Evolutionary conservation across 176 grass and related monocot species (phyloP).

Genomic region (Ampelocalamus luodianensis): DNA sequence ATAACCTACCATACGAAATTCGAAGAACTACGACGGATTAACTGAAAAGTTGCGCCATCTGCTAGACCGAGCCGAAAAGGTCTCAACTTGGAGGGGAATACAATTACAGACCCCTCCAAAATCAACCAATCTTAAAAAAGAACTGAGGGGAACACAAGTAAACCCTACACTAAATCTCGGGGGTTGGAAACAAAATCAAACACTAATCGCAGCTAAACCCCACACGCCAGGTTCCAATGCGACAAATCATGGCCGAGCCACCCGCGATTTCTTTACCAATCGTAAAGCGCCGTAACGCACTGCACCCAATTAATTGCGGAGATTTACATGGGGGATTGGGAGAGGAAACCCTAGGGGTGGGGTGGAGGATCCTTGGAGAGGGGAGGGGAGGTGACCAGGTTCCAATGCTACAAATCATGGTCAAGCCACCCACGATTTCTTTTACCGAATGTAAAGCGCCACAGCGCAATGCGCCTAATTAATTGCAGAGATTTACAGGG

Average conservation of each 20-base stretch:
- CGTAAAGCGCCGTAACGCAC: too few species aligned
- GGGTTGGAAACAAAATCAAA: neutral
- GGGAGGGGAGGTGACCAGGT: neutral
- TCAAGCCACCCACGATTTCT: neutral
- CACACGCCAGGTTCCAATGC: neutral
- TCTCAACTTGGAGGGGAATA: neutral
- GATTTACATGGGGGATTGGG: neutral
- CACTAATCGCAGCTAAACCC: neutral
- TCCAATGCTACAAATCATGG: neutral
- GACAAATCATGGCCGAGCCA: neutral
- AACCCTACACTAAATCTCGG: slow-evolving; percentile 35
- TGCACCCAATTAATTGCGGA: neutral
- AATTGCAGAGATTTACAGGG: neutral
- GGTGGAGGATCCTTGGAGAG: neutral
- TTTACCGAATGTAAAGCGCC: neutral
- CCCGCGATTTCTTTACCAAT: neutral
- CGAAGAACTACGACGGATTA: neutral
- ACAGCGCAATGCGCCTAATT: neutral
- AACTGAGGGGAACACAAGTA: neutral
- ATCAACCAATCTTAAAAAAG: neutral
- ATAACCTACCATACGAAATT: neutral
- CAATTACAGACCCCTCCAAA: neutral
- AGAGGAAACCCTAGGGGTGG: neutral
- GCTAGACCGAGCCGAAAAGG: neutral
- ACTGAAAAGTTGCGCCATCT: neutral